Evolutionary conservation across 305 asterid species (phyloP).

Genomic region (Fraxinus paxiana): DNA sequence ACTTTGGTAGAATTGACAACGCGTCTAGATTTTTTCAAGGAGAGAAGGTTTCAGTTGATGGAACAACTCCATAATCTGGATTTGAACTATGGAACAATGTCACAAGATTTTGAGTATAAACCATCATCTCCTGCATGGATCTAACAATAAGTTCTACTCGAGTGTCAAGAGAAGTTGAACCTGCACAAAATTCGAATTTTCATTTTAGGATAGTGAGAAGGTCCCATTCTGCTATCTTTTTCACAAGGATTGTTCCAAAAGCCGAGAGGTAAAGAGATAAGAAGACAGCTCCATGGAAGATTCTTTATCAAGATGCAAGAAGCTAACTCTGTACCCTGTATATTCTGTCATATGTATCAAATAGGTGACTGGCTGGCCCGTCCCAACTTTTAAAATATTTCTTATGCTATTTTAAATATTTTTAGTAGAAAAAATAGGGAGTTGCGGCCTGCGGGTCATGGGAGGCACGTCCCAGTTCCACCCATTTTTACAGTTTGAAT

Average conservation of each 20-base stretch:
- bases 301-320: not conserved
- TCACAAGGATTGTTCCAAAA: not conserved
- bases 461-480: not conserved
- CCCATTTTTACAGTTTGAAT: not conserved
- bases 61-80: constrained; percentile 89
- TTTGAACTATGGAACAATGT: constrained; percentile 49
- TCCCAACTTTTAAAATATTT: not conserved
- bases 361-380: not conserved
- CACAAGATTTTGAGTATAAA: constrained; percentile 64
- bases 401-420: not conserved
- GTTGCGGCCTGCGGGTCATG: not conserved
- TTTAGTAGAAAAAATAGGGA: not conserved
- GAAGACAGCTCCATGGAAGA: not conserved
- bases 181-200: not conserved
- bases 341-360: constrained; percentile 32
- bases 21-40: constrained; percentile 91
- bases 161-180: constrained; percentile 13
- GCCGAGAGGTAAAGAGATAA: not conserved
- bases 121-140: constrained; percentile 85
- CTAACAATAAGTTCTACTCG: constrained; percentile 27
- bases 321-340: constrained; percentile 32
- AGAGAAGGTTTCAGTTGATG: constrained; percentile 89
- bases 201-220: not conserved
- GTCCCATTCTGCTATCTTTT: not conserved
- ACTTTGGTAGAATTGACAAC: constrained; percentile 80